phyloP scores from a whole-genome alignment of 768 basidiomycete genomes.

The Boletus fagicola region DNA sequence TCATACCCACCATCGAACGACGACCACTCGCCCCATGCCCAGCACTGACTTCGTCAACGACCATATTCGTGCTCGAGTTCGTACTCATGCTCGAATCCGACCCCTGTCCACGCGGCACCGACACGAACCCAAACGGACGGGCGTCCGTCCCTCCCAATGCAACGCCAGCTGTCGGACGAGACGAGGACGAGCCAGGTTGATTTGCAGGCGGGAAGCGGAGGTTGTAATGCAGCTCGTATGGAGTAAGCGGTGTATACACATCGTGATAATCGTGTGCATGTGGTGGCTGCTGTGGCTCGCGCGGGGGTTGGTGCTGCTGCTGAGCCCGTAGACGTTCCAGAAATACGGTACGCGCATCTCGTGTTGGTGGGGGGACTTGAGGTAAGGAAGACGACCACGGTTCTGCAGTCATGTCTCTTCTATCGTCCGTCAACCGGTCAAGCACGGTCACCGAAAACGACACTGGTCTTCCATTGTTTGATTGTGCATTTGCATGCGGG shows the following conservation, averaged over 20 bases:
- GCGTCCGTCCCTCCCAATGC: conserved; percentile 5
- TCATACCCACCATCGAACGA: conserved; percentile 1
- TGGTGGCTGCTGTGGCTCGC: neutral
- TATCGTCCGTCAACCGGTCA: conserved; percentile 21
- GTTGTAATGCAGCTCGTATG: conserved; percentile 5
- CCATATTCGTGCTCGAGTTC: conserved; percentile 11
- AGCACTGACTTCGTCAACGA: conserved; percentile 10
- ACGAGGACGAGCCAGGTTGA: conserved; percentile 3
- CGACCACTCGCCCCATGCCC: neutral
- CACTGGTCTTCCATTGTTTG: conserved; percentile 14
- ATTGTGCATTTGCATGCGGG: conserved; percentile 3
- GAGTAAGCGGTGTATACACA: neutral
- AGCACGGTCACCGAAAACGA: conserved; percentile 21
- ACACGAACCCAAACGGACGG: conserved; percentile 18
- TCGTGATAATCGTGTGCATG: conserved; percentile 7
- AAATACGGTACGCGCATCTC: conserved; percentile 7
- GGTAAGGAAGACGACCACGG: conserved; percentile 5
- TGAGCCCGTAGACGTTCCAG: conserved; percentile 18
- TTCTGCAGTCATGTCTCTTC: conserved; percentile 6
- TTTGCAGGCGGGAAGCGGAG: conserved; percentile 10
- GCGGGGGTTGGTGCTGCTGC: conserved; percentile 14
- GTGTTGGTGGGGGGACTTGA: neutral
- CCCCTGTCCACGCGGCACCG: conserved; percentile 18
- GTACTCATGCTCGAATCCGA: conserved; percentile 18
- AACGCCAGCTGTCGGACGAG: conserved; percentile 3